Evolutionary conservation across 768 basidiomycete genomes (phyloP), one percentile per base, ranked within the genome.

Genomic region (Tricholoma furcatifolium): DNA sequence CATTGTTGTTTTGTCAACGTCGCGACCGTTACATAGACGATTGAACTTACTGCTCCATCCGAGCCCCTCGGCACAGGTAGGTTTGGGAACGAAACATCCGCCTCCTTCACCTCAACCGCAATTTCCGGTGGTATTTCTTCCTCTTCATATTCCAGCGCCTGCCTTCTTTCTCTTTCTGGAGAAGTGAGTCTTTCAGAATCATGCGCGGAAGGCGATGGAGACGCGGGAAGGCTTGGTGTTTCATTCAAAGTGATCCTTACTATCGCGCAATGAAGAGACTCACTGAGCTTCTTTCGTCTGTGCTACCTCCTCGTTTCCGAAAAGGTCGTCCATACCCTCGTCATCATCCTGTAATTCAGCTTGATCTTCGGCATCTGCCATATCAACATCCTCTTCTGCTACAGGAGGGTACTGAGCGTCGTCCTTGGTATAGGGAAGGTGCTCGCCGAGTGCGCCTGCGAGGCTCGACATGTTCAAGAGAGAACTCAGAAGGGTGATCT

Each of bases 51-150:
- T 64, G 88, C 81, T 50, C 85, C 87, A 66, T 94, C 88, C 53
- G 89, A 87, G 57, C 84, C 85, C 60, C 79, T 81, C 47, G 93
- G 87, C 20, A 87, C 79, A 10, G 90, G 91, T 20, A 94, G 78
- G 63, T 96, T 95, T n/a, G 92, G 93, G 60, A 97, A 85, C 27
- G 81, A 75, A 41, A 93, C 82, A 46, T 85, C 73, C 14, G 88
- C 89, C 60, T 91, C 88, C 52, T 80, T 74, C 44, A 83, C 77
- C 53, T 79, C 80, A 1, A 81, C 68, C 2, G 77, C 74, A 7
- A 82, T 71, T 52, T 81, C 79, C 27, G 72, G 75, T 4, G 84
- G 80, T 55, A 80, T 78, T 10, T 90, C 87, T 24, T 90, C 88
- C 66, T 93, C 91, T 60, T 79, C 81, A 65, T 94, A 93, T 68